phyloP scores from a whole-genome alignment of 306 rosid genomes.

The Lupinus albus region DNA sequence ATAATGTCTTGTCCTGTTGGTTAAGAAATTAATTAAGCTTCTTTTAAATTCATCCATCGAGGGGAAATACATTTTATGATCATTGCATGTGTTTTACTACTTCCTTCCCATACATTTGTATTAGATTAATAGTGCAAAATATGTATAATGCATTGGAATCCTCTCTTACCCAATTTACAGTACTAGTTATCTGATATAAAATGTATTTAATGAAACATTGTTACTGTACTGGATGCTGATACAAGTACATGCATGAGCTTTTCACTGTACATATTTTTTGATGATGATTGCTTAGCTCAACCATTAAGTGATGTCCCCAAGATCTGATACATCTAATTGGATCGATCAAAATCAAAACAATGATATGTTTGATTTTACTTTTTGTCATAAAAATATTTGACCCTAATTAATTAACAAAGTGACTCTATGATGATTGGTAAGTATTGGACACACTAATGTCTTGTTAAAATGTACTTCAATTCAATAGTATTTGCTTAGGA shows the following conservation, averaged over 20 bases:
- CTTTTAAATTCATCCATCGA: not conserved
- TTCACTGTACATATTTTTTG: not conserved
- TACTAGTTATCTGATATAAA: not conserved
- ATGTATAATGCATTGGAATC: not conserved
- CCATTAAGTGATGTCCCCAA: slow-evolving; percentile 29
- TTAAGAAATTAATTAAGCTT: slow-evolving; percentile 21
- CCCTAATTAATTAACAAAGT: slow-evolving; percentile 5
- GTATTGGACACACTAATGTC: slow-evolving; percentile 27
- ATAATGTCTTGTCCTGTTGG: slow-evolving; percentile 9
- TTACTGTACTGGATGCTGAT: not conserved
- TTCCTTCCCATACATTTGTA: not conserved
- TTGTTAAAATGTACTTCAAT: slow-evolving; percentile 14
- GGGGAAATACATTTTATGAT: not conserved
- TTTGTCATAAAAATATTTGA: slow-evolving; percentile 17
- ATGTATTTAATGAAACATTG: slow-evolving; percentile 1
- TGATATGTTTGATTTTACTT: slow-evolving; percentile 12
- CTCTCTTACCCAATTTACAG: not conserved
- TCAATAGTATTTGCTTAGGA: slow-evolving; percentile 2
- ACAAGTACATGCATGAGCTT: not conserved
- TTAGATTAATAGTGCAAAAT: not conserved
- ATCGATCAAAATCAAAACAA: slow-evolving; percentile 22
- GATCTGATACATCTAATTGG: slow-evolving; percentile 38
- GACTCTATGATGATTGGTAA: not conserved
- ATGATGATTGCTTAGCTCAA: not conserved
- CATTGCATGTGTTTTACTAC: not conserved